phyloP scores from a whole-genome alignment of 2,329 filamentous ascomycete genomes.

The Fusarium euwallaceae region DNA sequence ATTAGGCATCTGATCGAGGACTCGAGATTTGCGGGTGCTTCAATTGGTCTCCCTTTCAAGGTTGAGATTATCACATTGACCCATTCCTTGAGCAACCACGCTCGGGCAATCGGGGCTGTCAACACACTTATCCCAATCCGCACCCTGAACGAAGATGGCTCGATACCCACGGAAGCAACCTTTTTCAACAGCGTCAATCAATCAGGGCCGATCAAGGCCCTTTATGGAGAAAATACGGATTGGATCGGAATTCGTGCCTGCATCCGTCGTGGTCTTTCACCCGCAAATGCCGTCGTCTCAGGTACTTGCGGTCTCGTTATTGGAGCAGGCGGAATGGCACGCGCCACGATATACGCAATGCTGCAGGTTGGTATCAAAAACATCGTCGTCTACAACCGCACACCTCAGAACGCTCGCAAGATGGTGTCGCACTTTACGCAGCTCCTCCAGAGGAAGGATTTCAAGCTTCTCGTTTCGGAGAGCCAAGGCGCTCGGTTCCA shows the following conservation, averaged over 20 bases:
- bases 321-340: conserved; percentile 80
- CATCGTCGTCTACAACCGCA: conserved; percentile 82
- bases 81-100: conserved; percentile 78
- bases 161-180: conserved; percentile 67
- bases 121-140: conserved; percentile 82
- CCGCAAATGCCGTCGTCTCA: conserved; percentile 74
- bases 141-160: conserved; percentile 67
- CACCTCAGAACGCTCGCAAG: conserved; percentile 73
- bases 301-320: conserved; percentile 70
- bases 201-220: conserved; percentile 74
- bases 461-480: conserved; percentile 59
- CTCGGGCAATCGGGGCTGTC: conserved; percentile 80
- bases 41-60: conserved; percentile 81
- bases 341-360: conserved; percentile 83
- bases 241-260: conserved; percentile 85
- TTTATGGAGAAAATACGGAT: conserved; percentile 86
- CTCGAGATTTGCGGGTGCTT: conserved; percentile 78
- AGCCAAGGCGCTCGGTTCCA: conserved; percentile 63
- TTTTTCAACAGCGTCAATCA: conserved; percentile 67
- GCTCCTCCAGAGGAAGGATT: conserved; percentile 59
- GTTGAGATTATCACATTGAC: conserved; percentile 78
- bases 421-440: conserved; percentile 79
- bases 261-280: conserved; percentile 78
- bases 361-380: conserved; percentile 81
- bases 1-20: conserved; percentile 75